A percentile compares a stretch with the other conserved stretches of the same genome.
Evolutionary conservation across 371 early-diverging fungal species (phyloP).

Genomic region (Smittium culicis): DNA sequence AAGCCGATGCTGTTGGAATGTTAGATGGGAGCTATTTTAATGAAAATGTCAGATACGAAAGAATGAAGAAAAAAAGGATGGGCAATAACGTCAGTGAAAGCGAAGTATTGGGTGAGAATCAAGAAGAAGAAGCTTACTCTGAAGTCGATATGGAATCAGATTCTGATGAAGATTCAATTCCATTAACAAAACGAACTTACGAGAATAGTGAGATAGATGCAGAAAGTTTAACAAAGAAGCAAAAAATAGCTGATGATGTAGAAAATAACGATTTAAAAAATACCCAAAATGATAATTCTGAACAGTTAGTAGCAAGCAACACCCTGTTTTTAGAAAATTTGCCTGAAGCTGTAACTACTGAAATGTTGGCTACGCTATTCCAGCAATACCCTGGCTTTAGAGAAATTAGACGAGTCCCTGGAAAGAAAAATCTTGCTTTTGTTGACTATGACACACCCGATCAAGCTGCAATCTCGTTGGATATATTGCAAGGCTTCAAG

Average conservation of each 20-base stretch:
- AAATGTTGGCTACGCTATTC: constrained; percentile 49
- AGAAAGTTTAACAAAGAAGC: not conserved
- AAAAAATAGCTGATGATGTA: constrained; percentile 3
- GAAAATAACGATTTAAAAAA: not conserved
- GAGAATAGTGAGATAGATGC: not conserved
- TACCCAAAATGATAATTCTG: not conserved
- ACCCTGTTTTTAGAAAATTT: constrained; percentile 85
- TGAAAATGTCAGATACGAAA: constrained; percentile 5
- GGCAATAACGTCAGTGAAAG: constrained; percentile 12
- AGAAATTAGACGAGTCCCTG: constrained; percentile 80
- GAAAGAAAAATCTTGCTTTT: constrained; percentile 76
- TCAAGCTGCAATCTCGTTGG: constrained; percentile 62
- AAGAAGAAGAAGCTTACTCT: not conserved
- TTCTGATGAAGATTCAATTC: not conserved
- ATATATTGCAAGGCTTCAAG: constrained; percentile 58
- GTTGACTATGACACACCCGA: constrained; percentile 79
- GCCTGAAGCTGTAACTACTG: constrained; percentile 53
- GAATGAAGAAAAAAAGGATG: constrained; percentile 20
- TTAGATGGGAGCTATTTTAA: constrained; percentile 46
- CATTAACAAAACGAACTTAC: no score
- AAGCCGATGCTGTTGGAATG: constrained; percentile 66
- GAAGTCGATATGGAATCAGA: not conserved
- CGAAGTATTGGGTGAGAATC: not conserved
- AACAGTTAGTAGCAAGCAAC: constrained; percentile 13
- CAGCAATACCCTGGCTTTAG: constrained; percentile 68